Evolutionary conservation across 352 stramenopile genomes (phyloP), one percentile per base, ranked within the genome.

Genomic region (Thalassiosira livingstoniorum): DNA sequence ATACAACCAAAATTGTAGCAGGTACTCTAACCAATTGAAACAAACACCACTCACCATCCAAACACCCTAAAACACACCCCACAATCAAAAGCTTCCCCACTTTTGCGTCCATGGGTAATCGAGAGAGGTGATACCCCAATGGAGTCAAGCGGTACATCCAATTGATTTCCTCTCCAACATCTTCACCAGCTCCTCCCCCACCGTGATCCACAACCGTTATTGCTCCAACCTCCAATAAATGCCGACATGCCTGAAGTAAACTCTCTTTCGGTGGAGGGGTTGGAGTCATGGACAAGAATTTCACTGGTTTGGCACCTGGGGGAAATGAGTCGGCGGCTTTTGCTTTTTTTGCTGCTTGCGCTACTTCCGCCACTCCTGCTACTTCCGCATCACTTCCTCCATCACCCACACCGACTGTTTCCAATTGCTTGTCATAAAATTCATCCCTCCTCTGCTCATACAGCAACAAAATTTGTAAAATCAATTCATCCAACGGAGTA

Each of bases 401-500:
- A 47, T 53, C 55, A 54, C 53, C 68, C 43, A 74, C 58, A 10
- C 15, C 39, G 54, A 11, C 15, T 2, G 21, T 54, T 25, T 37
- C 32, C 4, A 10, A 39, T n/a, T 27, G 43, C 1, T 61, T 73
- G 25, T 72, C 54, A 66, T 90, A 69, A 29, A n/a, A 75, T 35
- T 72, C 53, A 64, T 89, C 80, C 15, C 65, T 58, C 25, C 72
- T 51, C 47, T 89, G 78, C 42, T 90, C 86, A 45, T 84, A 85
- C 1, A 94, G 53, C 23, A 92, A 60, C 64, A 80, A 86, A 37
- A 86, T 64, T 64, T 94, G 89, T 34, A 95, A 58, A 13, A 91
- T 80, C 3, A 93, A 68, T 63, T 92, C 89, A 66, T 94, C 96
- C 29, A 99, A 80, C 68, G 98, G 98, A 2, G 96, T 98, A 57